Evolutionary conservation across 495 filamentous ascomycete genomes (phyloP).

Genomic region (Penicillium subrubescens): DNA sequence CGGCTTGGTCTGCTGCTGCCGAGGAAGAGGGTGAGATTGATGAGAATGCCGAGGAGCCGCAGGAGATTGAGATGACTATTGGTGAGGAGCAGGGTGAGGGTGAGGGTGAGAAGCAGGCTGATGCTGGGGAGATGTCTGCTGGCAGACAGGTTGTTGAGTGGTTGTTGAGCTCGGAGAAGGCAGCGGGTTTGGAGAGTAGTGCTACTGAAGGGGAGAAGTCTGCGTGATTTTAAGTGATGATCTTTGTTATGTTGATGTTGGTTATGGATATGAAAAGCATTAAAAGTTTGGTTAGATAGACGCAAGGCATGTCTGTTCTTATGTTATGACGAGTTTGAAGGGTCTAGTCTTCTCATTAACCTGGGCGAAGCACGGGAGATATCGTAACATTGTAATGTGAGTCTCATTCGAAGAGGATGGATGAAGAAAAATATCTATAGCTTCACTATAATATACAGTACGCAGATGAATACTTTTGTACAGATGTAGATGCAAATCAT

Average conservation of each 20-base stretch:
- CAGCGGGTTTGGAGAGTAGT: conserved; percentile 37
- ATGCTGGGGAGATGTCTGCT: conserved; percentile 35
- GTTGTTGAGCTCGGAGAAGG: conserved; percentile 47
- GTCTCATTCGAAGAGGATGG: background rate
- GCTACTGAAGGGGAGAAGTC: conserved; percentile 30
- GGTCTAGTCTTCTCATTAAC: background rate
- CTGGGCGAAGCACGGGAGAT: background rate
- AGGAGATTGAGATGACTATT: conserved; percentile 37
- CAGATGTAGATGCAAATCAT: conserved; percentile 8
- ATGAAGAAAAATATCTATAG: conserved; percentile 1
- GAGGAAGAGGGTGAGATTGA: conserved; percentile 27
- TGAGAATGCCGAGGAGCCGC: conserved; percentile 22
- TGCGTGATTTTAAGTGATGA: conserved; percentile 11
- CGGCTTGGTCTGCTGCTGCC: conserved; percentile 40
- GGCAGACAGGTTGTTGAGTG: conserved; percentile 51
- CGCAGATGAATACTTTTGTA: background rate
- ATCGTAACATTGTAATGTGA: background rate
- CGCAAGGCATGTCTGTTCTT: background rate
- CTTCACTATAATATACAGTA: conserved; percentile 14
- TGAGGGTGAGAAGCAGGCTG: conserved; percentile 19
- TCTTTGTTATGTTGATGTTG: background rate
- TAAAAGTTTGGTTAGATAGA: conserved; percentile 9
- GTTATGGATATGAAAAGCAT: conserved; percentile 4
- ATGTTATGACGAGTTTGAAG: background rate
- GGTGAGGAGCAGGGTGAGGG: conserved; percentile 26